Evolutionary conservation across 257 asterid species (phyloP), one percentile per base, ranked within the genome.

Genomic region (Solanum tarapatanum): DNA sequence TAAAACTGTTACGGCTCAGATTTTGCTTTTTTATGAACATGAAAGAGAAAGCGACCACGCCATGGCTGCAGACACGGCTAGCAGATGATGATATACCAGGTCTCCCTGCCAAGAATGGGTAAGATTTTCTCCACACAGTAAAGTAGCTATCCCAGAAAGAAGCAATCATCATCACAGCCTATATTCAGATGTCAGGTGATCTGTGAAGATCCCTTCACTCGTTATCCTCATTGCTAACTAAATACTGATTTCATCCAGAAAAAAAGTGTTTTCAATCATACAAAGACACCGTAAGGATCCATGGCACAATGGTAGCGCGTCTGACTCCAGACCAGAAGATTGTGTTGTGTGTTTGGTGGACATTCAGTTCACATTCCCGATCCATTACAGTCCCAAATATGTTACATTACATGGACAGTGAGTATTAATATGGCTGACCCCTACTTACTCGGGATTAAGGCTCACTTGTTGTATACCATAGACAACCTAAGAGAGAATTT

Each of bases 301-400:
- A 43, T 43, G 39, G 64, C 14, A 11, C 3, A 89, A 87, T 91
- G 90, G 92, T 90, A 90, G 92, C 90, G 89, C 90, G 91, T 95
- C 97, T 91, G 98, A 97, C 99, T 97, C 98, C 98, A 94, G 97
- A 94, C 95, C 98, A 95, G 98, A 95, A 94, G 98, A 96, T 95
- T 79, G 84, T 45, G 37, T 16, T 79, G 37, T 10, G 84, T 79
- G 84, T 43, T 79, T 5, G 3, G 32, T 14, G 55, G 3, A 26
- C 5, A 12, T 79, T 43, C 14, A 8, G 60, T 76, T 37, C 23
- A 3, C 3, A n/a, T 37, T 76, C 36, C n/a, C 36, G 1, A 41
- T 41, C 84, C 84, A 77, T 77, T 41, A 77, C 14, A 21, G 84
- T 41, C 36, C 64, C 64, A 77, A 76, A 37, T 7, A 76, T 39